Evolutionary conservation across 1,284 basidiomycete species (phyloP).

Genomic region (Pseudozyma flocculosa): DNA sequence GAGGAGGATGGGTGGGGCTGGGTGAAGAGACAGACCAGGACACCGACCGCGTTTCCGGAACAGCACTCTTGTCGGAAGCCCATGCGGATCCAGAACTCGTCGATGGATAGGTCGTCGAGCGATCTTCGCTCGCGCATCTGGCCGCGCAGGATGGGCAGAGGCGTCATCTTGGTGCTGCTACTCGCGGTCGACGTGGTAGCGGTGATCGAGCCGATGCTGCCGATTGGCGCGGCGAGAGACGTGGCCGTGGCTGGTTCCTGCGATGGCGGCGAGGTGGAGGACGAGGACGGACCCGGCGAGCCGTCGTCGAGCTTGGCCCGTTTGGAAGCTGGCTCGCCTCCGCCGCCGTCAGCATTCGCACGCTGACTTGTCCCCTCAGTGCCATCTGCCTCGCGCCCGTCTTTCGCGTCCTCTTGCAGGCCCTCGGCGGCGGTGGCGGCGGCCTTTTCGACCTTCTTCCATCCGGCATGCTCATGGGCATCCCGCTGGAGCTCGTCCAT

Average conservation of each 20-base stretch:
- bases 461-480: conserved; percentile 49
- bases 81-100: conserved; percentile 56
- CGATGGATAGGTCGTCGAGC: conserved; percentile 42
- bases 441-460: conserved; percentile 10
- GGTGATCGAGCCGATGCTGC: no score
- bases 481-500: conserved; percentile 50
- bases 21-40: conserved; percentile 45
- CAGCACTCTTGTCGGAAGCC: conserved; percentile 56
- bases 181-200: not conserved
- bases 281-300: no score
- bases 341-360: conserved; percentile 1
- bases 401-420: no score
- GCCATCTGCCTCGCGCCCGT: no score
- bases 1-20: not conserved
- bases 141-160: conserved; percentile 27
- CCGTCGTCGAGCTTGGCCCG: conserved; percentile 10
- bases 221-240: no score
- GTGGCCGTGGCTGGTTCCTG: no score
- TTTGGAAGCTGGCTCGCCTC: conserved; percentile 1
- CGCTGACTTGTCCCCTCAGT: not conserved
- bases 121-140: conserved; percentile 42
- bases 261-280: no score
- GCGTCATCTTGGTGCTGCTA: conserved; percentile 2
- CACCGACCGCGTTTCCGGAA: conserved; percentile 53
- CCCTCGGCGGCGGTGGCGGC: no score